Percentiles rank a stretch among this genome's conserved stretches.
Conservation (phyloP, 2,329 filamentous ascomycete species). For the Alternaria infectoria region DNA sequence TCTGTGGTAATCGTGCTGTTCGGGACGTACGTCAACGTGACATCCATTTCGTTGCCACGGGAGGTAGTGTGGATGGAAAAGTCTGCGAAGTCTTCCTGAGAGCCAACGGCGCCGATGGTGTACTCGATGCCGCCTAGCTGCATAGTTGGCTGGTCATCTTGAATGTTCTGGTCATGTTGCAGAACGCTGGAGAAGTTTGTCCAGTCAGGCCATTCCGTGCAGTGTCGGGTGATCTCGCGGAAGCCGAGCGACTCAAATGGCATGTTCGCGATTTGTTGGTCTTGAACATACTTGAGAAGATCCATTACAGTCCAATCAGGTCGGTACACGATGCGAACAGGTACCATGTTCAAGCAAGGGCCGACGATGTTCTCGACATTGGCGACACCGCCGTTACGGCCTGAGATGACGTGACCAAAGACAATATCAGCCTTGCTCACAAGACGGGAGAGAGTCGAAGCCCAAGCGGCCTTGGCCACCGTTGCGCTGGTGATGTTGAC, state of each 20-base stretch:
- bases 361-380: constrained; percentile 51
- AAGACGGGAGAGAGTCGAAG: constrained; percentile 47
- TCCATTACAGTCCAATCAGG: constrained; percentile 45
- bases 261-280: constrained; percentile 53
- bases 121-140: constrained; percentile 51
- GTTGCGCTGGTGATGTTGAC: constrained; percentile 51
- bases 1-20: constrained; percentile 58
- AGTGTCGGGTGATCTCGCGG: constrained; percentile 42
- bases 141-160: constrained; percentile 53
- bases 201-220: constrained; percentile 47
- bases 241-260: constrained; percentile 44
- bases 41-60: constrained; percentile 32
- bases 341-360: constrained; percentile 53
- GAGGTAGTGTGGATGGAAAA: constrained; percentile 40
- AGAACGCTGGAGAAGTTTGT: constrained; percentile 45
- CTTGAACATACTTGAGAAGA: constrained; percentile 50
- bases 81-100: constrained; percentile 44
- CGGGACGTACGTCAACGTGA: constrained; percentile 39
- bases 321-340: constrained; percentile 48
- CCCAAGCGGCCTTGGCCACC: constrained; percentile 56
- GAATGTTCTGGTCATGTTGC: constrained; percentile 43
- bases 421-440: constrained; percentile 50
- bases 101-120: constrained; percentile 36
- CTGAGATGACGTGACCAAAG: constrained; percentile 52
- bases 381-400: constrained; percentile 47